Evolutionary conservation across 2,329 filamentous ascomycete genomes (phyloP).

Genomic region (Mycocentrospora acerina): DNA sequence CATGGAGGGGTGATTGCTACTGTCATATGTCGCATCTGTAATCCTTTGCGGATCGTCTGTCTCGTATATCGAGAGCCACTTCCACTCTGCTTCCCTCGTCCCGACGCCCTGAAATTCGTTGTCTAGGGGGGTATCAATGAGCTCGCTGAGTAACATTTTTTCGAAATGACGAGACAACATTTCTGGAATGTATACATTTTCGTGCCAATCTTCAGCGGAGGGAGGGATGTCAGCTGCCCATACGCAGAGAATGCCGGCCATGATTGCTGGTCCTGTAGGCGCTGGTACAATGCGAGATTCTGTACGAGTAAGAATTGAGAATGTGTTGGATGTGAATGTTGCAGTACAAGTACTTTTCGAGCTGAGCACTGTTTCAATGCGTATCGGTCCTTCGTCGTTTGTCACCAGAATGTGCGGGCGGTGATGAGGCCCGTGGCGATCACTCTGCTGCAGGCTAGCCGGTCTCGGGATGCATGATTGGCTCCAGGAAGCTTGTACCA

Average conservation of each 20-base stretch:
- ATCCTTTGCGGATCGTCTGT: constrained; percentile 1
- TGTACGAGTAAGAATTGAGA: background rate
- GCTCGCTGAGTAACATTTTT: constrained; percentile 13
- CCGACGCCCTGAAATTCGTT: constrained; percentile 6
- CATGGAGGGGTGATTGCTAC: constrained; percentile 3
- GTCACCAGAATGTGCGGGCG: constrained; percentile 2
- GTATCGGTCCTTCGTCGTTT: constrained; percentile 2
- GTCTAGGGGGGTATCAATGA: constrained; percentile 5
- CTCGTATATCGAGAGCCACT: constrained; percentile 13
- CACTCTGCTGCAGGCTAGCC: constrained; percentile 1
- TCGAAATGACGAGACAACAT: constrained; percentile 4
- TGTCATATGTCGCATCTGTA: constrained; percentile 1
- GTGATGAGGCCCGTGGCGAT: constrained; percentile 2
- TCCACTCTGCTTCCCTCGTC: constrained; percentile 10
- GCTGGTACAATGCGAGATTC: background rate
- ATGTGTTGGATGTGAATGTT: background rate
- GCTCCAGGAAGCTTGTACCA: background rate
- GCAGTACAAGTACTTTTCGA: constrained; percentile 1
- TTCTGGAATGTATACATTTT: constrained; percentile 14
- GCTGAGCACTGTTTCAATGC: constrained; percentile 2
- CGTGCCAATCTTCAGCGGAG: constrained; percentile 14
- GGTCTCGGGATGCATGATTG: constrained; percentile 1
- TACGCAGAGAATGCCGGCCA: constrained; percentile 19
- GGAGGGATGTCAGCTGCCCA: constrained; percentile 21
- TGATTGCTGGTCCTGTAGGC: constrained; percentile 1